Evolutionary conservation across 176 grass and related monocot species (phyloP).

Genomic region (Triticum timopheevii): DNA sequence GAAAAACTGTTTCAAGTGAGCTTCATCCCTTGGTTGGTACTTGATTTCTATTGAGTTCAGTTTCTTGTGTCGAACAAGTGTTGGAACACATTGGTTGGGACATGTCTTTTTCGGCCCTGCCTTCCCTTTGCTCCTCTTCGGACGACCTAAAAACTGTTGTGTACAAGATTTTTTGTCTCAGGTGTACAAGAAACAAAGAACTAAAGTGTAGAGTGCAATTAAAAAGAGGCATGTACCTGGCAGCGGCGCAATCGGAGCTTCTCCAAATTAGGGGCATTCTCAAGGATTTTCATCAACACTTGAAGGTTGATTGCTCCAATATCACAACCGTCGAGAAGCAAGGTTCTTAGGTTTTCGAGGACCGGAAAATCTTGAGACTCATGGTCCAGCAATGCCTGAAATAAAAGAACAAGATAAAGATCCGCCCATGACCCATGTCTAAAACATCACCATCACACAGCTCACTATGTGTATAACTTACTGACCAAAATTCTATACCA

Average conservation of each 20-base stretch:
- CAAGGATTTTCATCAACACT: slow-evolving; percentile 4
- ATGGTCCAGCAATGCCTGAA: slow-evolving; percentile 15
- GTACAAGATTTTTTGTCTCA: not conserved
- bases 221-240: not conserved
- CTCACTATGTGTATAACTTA: no score
- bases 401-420: not conserved
- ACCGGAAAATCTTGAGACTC: not conserved
- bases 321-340: slow-evolving; percentile 13
- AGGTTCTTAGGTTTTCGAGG: slow-evolving; percentile 7
- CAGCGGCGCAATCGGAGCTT: slow-evolving; percentile 11
- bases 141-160: slow-evolving; percentile 5
- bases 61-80: not conserved
- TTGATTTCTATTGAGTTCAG: slow-evolving; percentile 19
- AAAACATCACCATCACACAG: no score
- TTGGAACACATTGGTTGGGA: not conserved
- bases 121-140: not conserved
- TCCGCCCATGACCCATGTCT: no score
- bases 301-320: not conserved
- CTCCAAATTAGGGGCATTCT: slow-evolving; percentile 11
- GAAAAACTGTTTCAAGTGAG: not conserved
- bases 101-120: not conserved
- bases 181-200: not conserved
- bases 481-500: no score
- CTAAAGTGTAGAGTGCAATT: not conserved
- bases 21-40: not conserved